Evolutionary conservation across 495 filamentous ascomycete genomes (phyloP).

Genomic region (Aspergillus steynii): DNA sequence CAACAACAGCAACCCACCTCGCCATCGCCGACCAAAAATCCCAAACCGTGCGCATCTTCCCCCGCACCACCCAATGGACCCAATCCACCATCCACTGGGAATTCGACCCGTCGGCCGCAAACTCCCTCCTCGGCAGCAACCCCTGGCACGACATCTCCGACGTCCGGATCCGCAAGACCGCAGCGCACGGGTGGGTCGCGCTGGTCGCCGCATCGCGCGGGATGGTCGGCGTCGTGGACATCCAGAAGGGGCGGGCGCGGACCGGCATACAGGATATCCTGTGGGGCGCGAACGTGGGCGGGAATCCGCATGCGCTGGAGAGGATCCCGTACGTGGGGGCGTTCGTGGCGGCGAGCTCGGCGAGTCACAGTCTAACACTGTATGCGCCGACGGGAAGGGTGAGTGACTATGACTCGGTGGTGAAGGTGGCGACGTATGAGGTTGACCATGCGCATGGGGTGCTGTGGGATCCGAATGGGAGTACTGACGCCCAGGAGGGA

Average conservation of each 20-base stretch:
- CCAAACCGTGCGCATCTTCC: conserved; percentile 13
- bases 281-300: conserved; percentile 7
- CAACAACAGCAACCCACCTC: neutral
- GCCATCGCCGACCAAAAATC: conserved; percentile 11
- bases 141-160: conserved; percentile 8
- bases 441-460: neutral
- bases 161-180: conserved; percentile 14
- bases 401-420: neutral
- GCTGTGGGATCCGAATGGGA: neutral
- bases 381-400: neutral
- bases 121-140: neutral
- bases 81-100: conserved; percentile 8
- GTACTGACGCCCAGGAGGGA: neutral
- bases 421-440: neutral
- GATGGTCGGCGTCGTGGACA: conserved; percentile 13
- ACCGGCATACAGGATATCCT: conserved; percentile 7
- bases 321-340: conserved; percentile 10
- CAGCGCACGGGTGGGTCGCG: conserved; percentile 5
- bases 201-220: conserved; percentile 9
- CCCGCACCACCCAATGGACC: conserved; percentile 9
- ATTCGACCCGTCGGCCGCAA: neutral
- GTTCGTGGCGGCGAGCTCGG: conserved; percentile 9
- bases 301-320: conserved; percentile 10
- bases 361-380: conserved; percentile 5
- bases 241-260: neutral